A percentile compares a stretch with the other conserved stretches of the same genome.
Evolutionary conservation across 441 rosid genomes (phyloP).

Genomic region (Gossypium davidsonii): DNA sequence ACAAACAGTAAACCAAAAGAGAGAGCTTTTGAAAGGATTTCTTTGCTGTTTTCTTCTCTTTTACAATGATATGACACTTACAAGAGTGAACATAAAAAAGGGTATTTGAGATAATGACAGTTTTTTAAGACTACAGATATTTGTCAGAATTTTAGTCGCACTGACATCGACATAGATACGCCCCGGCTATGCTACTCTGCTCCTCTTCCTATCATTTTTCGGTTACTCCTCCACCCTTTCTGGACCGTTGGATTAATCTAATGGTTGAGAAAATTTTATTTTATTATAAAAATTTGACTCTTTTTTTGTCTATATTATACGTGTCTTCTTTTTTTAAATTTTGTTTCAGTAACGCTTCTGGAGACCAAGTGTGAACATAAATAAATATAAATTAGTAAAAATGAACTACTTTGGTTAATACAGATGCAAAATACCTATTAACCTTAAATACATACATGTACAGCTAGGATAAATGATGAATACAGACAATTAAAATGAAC

Average conservation of each 20-base stretch:
- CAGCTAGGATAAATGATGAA: too few relatives aligned
- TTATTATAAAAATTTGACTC: too few relatives aligned
- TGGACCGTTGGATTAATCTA: conserved; percentile 1
- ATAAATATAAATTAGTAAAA: too few relatives aligned
- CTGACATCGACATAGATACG: conserved; percentile 7
- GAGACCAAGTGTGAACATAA: too few relatives aligned
- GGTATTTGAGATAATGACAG: not conserved
- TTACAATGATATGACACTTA: not conserved
- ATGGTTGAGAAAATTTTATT: not conserved
- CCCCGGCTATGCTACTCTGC: not conserved
- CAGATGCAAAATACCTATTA: too few relatives aligned
- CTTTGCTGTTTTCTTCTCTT: not conserved
- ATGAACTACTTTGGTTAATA: too few relatives aligned
- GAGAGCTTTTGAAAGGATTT: not conserved
- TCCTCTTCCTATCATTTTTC: not conserved
- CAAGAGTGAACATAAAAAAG: not conserved
- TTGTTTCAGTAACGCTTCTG: too few relatives aligned
- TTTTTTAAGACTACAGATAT: not conserved
- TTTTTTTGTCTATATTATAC: too few relatives aligned
- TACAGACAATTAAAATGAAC: too few relatives aligned
- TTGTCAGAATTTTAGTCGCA: conserved; percentile 2
- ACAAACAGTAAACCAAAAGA: not conserved
- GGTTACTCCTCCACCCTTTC: not conserved
- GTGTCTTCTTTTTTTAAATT: too few relatives aligned
- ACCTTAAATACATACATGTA: too few relatives aligned